Evolutionary conservation across 164 flowering plant genomes (phyloP).

Genomic region (Buxus sempervirens): DNA sequence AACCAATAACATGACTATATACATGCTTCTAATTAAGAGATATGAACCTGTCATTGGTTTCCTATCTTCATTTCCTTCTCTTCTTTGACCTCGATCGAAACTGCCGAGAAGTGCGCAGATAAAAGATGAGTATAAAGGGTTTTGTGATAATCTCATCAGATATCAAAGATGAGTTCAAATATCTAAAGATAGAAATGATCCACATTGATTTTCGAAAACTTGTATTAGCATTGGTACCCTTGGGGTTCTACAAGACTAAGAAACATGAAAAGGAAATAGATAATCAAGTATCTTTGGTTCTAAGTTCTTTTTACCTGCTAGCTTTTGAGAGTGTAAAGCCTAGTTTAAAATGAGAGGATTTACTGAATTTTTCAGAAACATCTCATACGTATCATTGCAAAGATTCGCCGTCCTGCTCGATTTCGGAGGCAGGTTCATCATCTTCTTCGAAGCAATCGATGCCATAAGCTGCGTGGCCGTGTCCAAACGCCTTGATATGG

Average conservation of each 20-base stretch:
- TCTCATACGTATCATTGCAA: constrained; percentile 22
- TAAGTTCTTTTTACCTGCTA: neutral
- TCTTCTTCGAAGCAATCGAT: constrained; percentile 57
- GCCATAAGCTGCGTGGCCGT: constrained; percentile 76
- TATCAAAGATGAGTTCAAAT: neutral
- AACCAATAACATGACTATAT: too few relatives aligned
- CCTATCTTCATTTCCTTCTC: too few relatives aligned
- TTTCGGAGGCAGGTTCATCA: constrained; percentile 76
- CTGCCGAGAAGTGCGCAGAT: too few relatives aligned
- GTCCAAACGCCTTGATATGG: constrained; percentile 78
- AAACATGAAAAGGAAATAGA: neutral
- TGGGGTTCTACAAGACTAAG: neutral
- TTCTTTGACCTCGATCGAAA: too few relatives aligned
- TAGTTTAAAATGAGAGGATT: neutral
- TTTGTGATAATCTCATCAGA: too few relatives aligned
- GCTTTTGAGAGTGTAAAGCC: neutral
- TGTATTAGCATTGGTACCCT: constrained; percentile 16
- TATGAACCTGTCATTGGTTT: too few relatives aligned
- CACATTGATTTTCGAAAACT: constrained; percentile 23
- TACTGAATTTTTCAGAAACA: neutral
- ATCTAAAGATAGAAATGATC: neutral
- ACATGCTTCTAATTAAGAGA: too few relatives aligned
- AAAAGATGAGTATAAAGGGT: too few relatives aligned
- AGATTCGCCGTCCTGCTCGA: constrained; percentile 65
- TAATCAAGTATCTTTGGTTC: constrained; percentile 1